phyloP scores from a whole-genome alignment of 805 yeast species.

The Schwanniomyces occidentalis region DNA sequence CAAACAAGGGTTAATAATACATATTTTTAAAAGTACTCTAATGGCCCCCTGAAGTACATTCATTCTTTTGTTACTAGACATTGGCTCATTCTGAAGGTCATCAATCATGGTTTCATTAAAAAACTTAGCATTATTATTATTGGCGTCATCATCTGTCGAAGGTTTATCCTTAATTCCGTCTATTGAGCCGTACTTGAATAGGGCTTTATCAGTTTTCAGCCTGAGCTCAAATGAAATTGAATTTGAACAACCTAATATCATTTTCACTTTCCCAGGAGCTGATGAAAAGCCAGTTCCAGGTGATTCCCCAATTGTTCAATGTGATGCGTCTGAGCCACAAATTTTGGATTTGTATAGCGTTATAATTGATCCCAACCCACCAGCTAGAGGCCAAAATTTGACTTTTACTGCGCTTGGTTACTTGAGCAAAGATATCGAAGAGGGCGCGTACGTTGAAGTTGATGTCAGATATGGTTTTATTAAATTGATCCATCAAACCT shows the following conservation, averaged over 20 bases:
- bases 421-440: constrained; percentile 54
- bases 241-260: constrained; percentile 5
- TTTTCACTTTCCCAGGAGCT: constrained; percentile 29
- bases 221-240: constrained; percentile 1
- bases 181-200: constrained; percentile 13
- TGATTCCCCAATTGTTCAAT: constrained; percentile 76
- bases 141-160: constrained; percentile 15
- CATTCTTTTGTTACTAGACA: no score
- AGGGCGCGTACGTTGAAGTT: constrained; percentile 93
- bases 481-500: constrained; percentile 82
- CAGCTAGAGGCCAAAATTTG: constrained; percentile 78
- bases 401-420: constrained; percentile 76
- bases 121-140: constrained; percentile 11
- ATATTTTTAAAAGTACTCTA: no score
- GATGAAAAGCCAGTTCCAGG: constrained; percentile 81
- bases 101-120: constrained; percentile 22
- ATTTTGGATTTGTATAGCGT: constrained; percentile 61
- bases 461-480: constrained; percentile 93
- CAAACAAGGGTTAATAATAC: no score
- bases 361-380: constrained; percentile 80
- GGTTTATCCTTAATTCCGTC: constrained; percentile 23
- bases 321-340: constrained; percentile 69
- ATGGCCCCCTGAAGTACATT: no score
- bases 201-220: constrained; percentile 14
- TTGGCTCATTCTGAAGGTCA: no score